These are phyloP conservation scores for Furcasterigmium sp. DNA, from an alignment of 2,329 filamentous ascomycete species.

Conservation along the genomic window DNA sequence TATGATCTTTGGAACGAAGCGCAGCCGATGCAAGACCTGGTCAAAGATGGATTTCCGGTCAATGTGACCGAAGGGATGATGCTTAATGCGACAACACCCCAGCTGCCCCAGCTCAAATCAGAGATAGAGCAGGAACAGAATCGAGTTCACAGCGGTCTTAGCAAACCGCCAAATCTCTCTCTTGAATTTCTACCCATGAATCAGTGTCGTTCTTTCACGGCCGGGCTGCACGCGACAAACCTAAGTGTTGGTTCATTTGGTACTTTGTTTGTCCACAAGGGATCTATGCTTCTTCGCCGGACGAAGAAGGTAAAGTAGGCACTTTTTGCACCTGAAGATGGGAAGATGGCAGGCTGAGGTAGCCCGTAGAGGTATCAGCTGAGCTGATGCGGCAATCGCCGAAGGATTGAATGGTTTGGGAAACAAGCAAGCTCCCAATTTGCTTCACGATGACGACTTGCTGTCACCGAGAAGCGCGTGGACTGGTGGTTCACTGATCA, in stretches of 20 bases:
- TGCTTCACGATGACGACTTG: neutral
- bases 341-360: neutral
- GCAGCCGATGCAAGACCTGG: too few relatives aligned
- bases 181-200: too few relatives aligned
- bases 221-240: neutral
- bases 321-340: neutral
- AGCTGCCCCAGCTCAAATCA: neutral
- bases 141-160: too few relatives aligned
- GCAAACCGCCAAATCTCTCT: too few relatives aligned
- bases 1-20: too few relatives aligned
- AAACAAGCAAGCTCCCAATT: neutral
- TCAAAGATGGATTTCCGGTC: too few relatives aligned
- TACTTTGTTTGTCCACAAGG: neutral
- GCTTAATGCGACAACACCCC: neutral
- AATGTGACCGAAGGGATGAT: too few relatives aligned
- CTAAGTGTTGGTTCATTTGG: neutral
- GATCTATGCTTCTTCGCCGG: neutral
- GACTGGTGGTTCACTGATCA: slow-evolving; percentile 29
- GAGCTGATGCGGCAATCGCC: neutral
- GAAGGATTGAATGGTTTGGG: neutral
- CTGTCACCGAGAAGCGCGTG: slow-evolving; percentile 15
- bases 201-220: neutral
- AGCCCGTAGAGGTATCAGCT: neutral
- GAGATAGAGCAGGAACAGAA: too few relatives aligned
- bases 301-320: neutral